These are phyloP conservation scores for Calvatia gigantea DNA, from an alignment of 768 basidiomycete genomes.

Conservation along the genomic window DNA sequence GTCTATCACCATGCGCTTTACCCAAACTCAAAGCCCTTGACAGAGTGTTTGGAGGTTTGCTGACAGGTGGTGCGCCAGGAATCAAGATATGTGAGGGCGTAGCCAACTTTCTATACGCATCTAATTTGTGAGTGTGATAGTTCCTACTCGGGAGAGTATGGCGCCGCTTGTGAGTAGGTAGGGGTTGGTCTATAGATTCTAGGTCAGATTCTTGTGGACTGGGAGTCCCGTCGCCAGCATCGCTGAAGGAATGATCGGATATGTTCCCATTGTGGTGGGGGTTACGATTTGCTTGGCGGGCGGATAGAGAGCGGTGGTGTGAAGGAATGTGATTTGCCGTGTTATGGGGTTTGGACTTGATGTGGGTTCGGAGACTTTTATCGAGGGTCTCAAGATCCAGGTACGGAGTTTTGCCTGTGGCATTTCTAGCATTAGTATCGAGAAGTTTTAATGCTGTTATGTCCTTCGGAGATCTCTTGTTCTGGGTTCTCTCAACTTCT, in stretches of 20 bases:
- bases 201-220: constrained; percentile 2
- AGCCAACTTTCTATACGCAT: constrained; percentile 30
- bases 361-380: neutral
- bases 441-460: neutral
- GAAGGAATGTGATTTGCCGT: neutral
- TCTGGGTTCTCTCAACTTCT: neutral
- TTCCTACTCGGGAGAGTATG: constrained; percentile 7
- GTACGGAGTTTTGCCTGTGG: neutral
- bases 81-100: constrained; percentile 55
- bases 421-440: neutral
- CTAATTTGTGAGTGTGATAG: neutral
- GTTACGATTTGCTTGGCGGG: neutral
- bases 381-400: constrained; percentile 4
- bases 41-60: constrained; percentile 26
- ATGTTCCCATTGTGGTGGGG: neutral
- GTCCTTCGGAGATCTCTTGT: neutral
- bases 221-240: neutral
- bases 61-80: constrained; percentile 53
- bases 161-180: neutral
- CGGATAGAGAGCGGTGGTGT: neutral
- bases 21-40: neutral
- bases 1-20: neutral
- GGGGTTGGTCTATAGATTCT: neutral
- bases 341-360: neutral
- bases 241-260: neutral